These are phyloP conservation scores for Dinochytrium kinnereticum DNA, from an alignment of 371 early-diverging fungal genomes.

Conservation along the genomic window DNA sequence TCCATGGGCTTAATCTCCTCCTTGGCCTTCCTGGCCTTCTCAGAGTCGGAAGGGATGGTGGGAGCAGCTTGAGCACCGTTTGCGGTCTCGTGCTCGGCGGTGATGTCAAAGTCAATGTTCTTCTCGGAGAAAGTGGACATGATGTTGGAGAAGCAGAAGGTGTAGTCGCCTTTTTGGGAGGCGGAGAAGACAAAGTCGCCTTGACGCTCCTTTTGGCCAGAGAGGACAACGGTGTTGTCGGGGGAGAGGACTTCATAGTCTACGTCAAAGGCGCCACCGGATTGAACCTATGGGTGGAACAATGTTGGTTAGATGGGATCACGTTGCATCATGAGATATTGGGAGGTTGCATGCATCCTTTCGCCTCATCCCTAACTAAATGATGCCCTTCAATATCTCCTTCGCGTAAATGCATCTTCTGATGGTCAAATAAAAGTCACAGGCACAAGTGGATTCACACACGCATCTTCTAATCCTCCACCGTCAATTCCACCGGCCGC, in stretches of 20 bases:
- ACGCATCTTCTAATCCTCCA: no score
- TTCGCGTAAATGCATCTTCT: no score
- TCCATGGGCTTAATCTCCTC: conserved; percentile 41
- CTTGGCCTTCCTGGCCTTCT: conserved; percentile 14
- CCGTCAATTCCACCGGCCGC: no score
- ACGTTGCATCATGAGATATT: no score
- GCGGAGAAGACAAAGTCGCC: conserved; percentile 90
- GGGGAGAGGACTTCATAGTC: conserved; percentile 85
- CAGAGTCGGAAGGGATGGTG: conserved; percentile 11
- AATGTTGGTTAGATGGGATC: no score
- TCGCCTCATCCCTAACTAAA: no score
- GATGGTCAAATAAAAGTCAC: no score
- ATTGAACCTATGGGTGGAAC: conserved; percentile 72
- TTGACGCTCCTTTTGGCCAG: conserved; percentile 83
- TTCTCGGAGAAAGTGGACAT: conserved; percentile 90
- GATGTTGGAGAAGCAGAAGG: conserved; percentile 91
- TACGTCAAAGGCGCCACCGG: conserved; percentile 90
- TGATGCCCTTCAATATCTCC: no score
- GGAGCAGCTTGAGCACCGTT: not conserved
- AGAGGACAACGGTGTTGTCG: conserved; percentile 59
- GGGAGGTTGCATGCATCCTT: no score
- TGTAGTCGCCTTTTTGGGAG: conserved; percentile 80
- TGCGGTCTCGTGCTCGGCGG: conserved; percentile 75
- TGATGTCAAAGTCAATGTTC: conserved; percentile 86
- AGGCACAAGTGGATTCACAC: no score